Evolutionary conservation across 2,329 filamentous ascomycete genomes (phyloP).

Genomic region (Bipolaris oryzae): DNA sequence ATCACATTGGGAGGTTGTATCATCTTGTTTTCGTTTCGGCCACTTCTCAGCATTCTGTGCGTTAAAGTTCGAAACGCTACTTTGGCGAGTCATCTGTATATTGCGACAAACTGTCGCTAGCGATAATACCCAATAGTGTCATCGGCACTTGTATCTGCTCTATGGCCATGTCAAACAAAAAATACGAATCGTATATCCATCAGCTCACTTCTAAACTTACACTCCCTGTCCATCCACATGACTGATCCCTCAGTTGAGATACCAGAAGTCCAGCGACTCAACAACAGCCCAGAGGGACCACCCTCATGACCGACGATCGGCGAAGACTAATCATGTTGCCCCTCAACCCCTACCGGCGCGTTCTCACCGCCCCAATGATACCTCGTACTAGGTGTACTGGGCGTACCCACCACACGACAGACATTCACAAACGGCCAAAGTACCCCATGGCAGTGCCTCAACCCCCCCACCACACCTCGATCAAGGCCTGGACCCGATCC

Average conservation of each 20-base stretch:
- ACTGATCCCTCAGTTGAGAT: conserved; percentile 1
- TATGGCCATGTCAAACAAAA: conserved; percentile 6
- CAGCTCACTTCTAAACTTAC: neutral
- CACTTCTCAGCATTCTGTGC: conserved; percentile 3
- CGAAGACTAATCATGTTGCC: conserved; percentile 8
- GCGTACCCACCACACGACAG: conserved; percentile 12
- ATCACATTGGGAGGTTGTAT: conserved; percentile 1
- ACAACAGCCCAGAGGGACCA: neutral
- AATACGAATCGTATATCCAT: conserved; percentile 3
- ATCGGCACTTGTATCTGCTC: conserved; percentile 11
- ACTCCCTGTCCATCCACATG: neutral
- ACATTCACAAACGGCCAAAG: conserved; percentile 8
- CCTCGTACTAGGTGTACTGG: neutral
- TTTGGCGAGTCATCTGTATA: conserved; percentile 6
- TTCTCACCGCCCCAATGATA: conserved; percentile 14
- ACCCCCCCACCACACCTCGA: conserved; percentile 14
- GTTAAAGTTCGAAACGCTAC: conserved; percentile 15
- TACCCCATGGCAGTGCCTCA: neutral
- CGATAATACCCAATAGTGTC: conserved; percentile 22
- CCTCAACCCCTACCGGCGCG: neutral
- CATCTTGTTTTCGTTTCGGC: conserved; percentile 9
- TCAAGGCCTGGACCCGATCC: conserved; percentile 13
- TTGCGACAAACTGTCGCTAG: conserved; percentile 11
- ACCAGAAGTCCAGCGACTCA: conserved; percentile 2
- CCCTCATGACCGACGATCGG: conserved; percentile 5